These are phyloP conservation scores for Juglanconis sp. DNA, from an alignment of 2,329 filamentous ascomycete species.

Conservation along the genomic window DNA sequence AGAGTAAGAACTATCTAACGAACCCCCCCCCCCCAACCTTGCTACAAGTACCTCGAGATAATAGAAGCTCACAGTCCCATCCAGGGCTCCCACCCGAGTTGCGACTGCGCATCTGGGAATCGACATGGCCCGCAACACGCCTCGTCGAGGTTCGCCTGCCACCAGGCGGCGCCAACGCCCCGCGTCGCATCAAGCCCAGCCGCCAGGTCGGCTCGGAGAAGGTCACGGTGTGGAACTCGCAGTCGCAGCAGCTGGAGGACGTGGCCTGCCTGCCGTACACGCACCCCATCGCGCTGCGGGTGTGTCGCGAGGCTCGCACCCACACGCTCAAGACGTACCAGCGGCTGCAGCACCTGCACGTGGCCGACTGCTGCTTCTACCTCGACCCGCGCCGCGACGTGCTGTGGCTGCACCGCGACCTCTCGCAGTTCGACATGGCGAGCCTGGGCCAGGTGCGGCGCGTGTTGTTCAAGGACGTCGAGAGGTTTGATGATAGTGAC, in stretches of 20 bases:
- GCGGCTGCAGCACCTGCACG: constrained; percentile 14
- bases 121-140: constrained; percentile 16
- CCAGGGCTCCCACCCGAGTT: constrained; percentile 16
- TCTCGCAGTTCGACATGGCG: constrained; percentile 15
- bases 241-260: constrained; percentile 1
- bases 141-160: constrained; percentile 16
- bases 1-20: background rate
- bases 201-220: constrained; percentile 16
- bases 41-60: background rate
- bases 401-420: constrained; percentile 19
- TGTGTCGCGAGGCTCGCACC: constrained; percentile 16
- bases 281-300: constrained; percentile 12
- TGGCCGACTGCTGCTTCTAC: constrained; percentile 15
- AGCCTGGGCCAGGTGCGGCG: constrained; percentile 7
- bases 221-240: constrained; percentile 15
- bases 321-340: constrained; percentile 16
- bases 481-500: constrained; percentile 15
- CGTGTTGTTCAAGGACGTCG: constrained; percentile 19
- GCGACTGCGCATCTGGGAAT: constrained; percentile 17
- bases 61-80: background rate
- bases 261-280: constrained; percentile 9
- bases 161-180: background rate
- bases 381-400: constrained; percentile 15
- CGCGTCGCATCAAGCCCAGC: constrained; percentile 15
- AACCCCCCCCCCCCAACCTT: too few species aligned